Percentiles rank a stretch among this genome's conserved stretches.
Conservation (phyloP, 192 early-diverging fungal genomes). For the Umbelopsis sp. region DNA sequence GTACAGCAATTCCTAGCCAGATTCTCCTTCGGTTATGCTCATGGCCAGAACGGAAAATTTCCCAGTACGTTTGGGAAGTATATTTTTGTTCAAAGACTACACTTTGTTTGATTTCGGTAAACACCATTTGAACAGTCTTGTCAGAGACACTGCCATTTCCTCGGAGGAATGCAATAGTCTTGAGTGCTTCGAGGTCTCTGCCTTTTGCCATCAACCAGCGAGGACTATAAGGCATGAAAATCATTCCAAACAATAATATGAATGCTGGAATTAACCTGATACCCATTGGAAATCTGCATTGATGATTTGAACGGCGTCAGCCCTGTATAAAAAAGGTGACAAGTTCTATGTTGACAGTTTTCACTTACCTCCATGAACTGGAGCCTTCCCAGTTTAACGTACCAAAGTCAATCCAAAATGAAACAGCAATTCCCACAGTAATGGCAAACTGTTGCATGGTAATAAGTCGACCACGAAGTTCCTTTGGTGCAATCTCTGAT, state of each 20-base stretch:
- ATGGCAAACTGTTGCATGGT: slow-evolving; percentile 90
- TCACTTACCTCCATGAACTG: slow-evolving; percentile 28
- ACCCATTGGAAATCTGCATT: slow-evolving; percentile 82
- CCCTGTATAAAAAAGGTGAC: background rate
- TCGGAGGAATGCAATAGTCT: slow-evolving; percentile 58
- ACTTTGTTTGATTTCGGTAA: slow-evolving; percentile 59
- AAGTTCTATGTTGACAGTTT: background rate
- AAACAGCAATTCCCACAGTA: slow-evolving; percentile 74
- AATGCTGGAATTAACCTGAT: slow-evolving; percentile 80
- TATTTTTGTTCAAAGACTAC: slow-evolving; percentile 54
- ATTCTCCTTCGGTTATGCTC: slow-evolving; percentile 57
- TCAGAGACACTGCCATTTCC: slow-evolving; percentile 44
- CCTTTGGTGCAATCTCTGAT: slow-evolving; percentile 80
- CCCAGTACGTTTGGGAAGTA: slow-evolving; percentile 45
- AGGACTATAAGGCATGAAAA: slow-evolving; percentile 79
- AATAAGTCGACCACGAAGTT: slow-evolving; percentile 81
- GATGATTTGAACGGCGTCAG: slow-evolving; percentile 33
- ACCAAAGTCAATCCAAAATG: slow-evolving; percentile 45
- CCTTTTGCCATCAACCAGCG: slow-evolving; percentile 68
- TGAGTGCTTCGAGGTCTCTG: slow-evolving; percentile 54
- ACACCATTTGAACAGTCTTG: slow-evolving; percentile 53
- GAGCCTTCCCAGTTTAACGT: slow-evolving; percentile 16
- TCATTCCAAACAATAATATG: slow-evolving; percentile 64
- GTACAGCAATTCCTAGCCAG: slow-evolving; percentile 56
- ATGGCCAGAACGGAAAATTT: slow-evolving; percentile 44